Percentiles rank a stretch among this genome's conserved stretches.
Conservation (phyloP, 371 early-diverging fungal species). For the Thermomucor indicae-seudaticae region DNA sequence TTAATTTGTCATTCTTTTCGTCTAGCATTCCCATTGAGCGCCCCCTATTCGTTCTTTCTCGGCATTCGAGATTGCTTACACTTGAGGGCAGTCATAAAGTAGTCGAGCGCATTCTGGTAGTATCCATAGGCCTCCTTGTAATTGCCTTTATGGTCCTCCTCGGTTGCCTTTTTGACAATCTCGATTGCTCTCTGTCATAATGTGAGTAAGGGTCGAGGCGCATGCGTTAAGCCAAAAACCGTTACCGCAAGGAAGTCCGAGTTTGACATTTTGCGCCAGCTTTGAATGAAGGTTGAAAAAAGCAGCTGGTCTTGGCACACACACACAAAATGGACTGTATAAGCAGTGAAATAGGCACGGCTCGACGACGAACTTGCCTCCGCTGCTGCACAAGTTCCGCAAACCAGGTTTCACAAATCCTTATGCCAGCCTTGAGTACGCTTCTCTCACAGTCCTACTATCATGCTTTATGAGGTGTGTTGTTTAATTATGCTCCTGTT, state of each 20-base stretch:
- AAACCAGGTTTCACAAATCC: too few relatives aligned
- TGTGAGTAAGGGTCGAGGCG: background rate
- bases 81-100: slow-evolving; percentile 93
- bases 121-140: slow-evolving; percentile 88
- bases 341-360: too few relatives aligned
- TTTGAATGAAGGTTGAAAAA: too few relatives aligned
- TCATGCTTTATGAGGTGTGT: too few relatives aligned
- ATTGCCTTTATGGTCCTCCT: slow-evolving; percentile 88
- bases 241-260: slow-evolving; percentile 35
- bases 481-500: too few relatives aligned
- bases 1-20: slow-evolving; percentile 88
- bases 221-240: background rate
- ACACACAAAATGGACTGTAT: too few relatives aligned
- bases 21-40: slow-evolving; percentile 53
- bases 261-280: slow-evolving; percentile 39
- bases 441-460: too few relatives aligned
- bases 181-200: slow-evolving; percentile 73
- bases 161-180: slow-evolving; percentile 89
- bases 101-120: slow-evolving; percentile 86
- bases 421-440: too few relatives aligned
- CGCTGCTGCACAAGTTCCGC: too few relatives aligned
- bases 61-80: slow-evolving; percentile 51
- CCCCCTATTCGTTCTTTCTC: background rate
- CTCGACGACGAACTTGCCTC: too few relatives aligned
- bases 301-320: too few relatives aligned